Evolutionary conservation across 2,329 filamentous ascomycete species (phyloP), one percentile per base, ranked within the genome.

Genomic region (Gremmenia infestans): DNA sequence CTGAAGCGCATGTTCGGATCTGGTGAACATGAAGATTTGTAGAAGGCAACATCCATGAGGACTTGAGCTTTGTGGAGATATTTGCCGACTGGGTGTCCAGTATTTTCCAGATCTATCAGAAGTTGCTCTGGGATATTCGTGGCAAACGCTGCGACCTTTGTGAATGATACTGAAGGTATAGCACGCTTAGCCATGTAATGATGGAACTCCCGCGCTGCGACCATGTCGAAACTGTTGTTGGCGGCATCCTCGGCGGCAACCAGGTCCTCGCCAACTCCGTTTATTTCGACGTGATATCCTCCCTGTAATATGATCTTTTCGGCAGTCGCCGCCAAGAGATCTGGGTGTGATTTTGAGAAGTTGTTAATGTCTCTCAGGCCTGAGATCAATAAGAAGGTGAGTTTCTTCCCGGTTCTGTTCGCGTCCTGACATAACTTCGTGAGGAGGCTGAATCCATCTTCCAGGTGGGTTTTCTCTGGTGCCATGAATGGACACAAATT

Each of bases 301-400:
- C 66, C 66, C 57, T 67, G 66, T 1, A 67, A 23, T 3, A 65
- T 51, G 5, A 66, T 52, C 17, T 60, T 61, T 42, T 50, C 48
- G 8, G 61, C 48, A 3, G 53, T 53, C 11, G 59, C 32, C 17
- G 25, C 52, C 2, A 65, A 36, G 14, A 65, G 54, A 2, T 61
- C 51, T 7, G 52, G 36, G 5, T 62, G 14, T 1, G 53, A 39
- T 8, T 48, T 22, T 4, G 56, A 43, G 32, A 68, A 68, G 7
- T 54, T 25, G 9, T 56, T 49, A 14, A 65, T 63, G 39, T 69
- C 67, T 50, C 52, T 55, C 22, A 67, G 36, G n/a, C 62, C 63
- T 11, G 67, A 69, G 19, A 67, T 63, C 8, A 60, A 56, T 11
- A 68, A 52, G 15, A 67, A 49, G 1, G 65, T 67, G 1, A 69